These are phyloP conservation scores for Candida saitoana DNA, from an alignment of 805 yeast species.

Conservation along the genomic window DNA sequence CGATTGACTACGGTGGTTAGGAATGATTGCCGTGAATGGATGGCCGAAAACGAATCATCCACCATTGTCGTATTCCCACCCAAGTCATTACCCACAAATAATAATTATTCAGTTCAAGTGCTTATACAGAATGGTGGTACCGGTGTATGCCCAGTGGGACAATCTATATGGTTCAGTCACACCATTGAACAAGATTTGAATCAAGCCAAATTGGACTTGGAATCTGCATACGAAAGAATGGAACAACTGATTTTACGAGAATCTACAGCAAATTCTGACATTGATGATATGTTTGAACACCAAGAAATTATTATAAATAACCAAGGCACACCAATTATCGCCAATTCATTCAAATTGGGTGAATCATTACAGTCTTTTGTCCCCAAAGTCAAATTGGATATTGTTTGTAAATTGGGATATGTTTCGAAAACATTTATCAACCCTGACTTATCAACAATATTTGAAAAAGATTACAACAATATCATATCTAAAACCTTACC, in stretches of 20 bases:
- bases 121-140: slow-evolving; percentile 83
- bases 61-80: slow-evolving; percentile 94
- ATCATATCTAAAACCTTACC: slow-evolving; percentile 22
- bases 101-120: slow-evolving; percentile 76
- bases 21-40: slow-evolving; percentile 89
- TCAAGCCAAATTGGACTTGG: slow-evolving; percentile 72
- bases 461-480: slow-evolving; percentile 19
- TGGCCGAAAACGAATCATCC: slow-evolving; percentile 75
- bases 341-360: slow-evolving; percentile 81
- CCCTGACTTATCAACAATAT: slow-evolving; percentile 37
- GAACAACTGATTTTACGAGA: slow-evolving; percentile 80
- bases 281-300: slow-evolving; percentile 45
- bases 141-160: slow-evolving; percentile 83
- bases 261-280: slow-evolving; percentile 47
- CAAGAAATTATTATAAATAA: slow-evolving; percentile 35
- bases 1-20: slow-evolving; percentile 79
- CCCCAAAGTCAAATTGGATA: slow-evolving; percentile 62
- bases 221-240: slow-evolving; percentile 73
- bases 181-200: slow-evolving; percentile 64
- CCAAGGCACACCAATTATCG: slow-evolving; percentile 56
- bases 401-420: slow-evolving; percentile 39
- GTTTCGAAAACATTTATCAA: slow-evolving; percentile 34
- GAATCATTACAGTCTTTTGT: slow-evolving; percentile 80
- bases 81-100: slow-evolving; percentile 60
- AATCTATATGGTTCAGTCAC: slow-evolving; percentile 85